Evolutionary conservation across 768 basidiomycete species (phyloP).

Genomic region (Russula virescens): DNA sequence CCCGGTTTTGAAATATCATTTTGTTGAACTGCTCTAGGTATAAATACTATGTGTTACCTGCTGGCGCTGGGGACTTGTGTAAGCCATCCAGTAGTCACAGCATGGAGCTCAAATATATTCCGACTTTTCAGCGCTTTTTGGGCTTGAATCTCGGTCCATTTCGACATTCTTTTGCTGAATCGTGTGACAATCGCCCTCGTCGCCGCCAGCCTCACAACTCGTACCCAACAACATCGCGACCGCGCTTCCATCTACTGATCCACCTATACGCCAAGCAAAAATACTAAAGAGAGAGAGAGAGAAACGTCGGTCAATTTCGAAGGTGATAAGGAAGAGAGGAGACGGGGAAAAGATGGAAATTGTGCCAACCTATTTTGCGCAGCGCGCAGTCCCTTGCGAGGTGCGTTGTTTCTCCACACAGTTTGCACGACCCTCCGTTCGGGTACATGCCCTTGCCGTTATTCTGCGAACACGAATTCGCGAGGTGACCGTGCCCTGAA

Average conservation of each 20-base stretch:
- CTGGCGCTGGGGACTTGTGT: no score
- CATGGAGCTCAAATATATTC: no score
- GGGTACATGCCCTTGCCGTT: no score
- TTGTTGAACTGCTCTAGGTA: no score
- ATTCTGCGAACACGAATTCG: conserved; percentile 77
- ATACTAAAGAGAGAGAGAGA: not conserved
- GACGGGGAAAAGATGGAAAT: not conserved
- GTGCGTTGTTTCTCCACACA: conserved; percentile 82
- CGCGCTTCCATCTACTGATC: conserved; percentile 34
- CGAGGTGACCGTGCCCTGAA: conserved; percentile 75
- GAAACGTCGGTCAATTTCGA: not conserved
- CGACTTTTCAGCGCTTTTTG: no score
- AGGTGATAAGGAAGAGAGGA: no score
- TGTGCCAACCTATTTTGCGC: no score
- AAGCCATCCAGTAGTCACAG: no score
- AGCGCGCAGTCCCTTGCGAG: no score
- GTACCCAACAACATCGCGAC: conserved; percentile 42
- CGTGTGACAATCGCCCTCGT: conserved; percentile 92
- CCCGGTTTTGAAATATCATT: no score
- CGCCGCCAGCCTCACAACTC: conserved; percentile 61
- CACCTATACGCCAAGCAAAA: not conserved
- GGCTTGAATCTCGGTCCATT: conserved; percentile 56
- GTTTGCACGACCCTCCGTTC: conserved; percentile 84
- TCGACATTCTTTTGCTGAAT: conserved; percentile 61
- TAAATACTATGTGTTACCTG: no score